A percentile compares a stretch with the other conserved stretches of the same genome.
These are phyloP conservation scores for Penicillium subrubescens DNA, from an alignment of 495 filamentous ascomycete genomes.

Conservation along the genomic window DNA sequence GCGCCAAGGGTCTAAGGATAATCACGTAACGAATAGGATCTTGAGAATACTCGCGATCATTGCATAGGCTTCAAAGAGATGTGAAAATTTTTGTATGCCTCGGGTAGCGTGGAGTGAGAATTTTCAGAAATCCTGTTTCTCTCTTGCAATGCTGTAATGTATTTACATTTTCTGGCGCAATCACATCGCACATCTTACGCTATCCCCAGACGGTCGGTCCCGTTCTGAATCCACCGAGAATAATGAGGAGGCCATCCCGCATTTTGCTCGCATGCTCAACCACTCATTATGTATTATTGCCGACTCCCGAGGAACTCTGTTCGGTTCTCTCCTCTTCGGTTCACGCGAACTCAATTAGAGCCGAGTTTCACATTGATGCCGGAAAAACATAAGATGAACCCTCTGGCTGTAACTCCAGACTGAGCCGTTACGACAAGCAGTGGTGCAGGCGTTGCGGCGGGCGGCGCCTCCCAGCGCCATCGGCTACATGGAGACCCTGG, in stretches of 20 bases:
- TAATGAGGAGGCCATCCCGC: not conserved
- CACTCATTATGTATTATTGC: no score
- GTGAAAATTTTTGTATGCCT: not conserved
- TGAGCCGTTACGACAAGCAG: conserved; percentile 1
- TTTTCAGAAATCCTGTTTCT: not conserved
- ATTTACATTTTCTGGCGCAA: not conserved
- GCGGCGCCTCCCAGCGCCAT: conserved; percentile 7
- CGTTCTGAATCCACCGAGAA: not conserved
- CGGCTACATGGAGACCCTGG: not conserved
- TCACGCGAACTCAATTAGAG: not conserved
- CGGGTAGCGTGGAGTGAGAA: not conserved
- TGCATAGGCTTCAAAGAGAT: not conserved
- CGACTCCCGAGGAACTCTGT: not conserved
- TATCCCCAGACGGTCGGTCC: not conserved
- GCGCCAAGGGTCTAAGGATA: not conserved
- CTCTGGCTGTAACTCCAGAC: not conserved
- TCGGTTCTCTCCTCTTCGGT: not conserved
- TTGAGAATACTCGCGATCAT: not conserved
- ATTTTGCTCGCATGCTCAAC: not conserved
- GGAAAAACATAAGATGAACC: not conserved
- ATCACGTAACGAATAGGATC: not conserved
- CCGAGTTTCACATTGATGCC: not conserved
- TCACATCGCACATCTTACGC: not conserved
- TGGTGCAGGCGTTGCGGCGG: conserved; percentile 2
- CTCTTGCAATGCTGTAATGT: not conserved